phyloP scores from a whole-genome alignment of 2,329 filamentous ascomycete species.

The Penicillium sp. region DNA sequence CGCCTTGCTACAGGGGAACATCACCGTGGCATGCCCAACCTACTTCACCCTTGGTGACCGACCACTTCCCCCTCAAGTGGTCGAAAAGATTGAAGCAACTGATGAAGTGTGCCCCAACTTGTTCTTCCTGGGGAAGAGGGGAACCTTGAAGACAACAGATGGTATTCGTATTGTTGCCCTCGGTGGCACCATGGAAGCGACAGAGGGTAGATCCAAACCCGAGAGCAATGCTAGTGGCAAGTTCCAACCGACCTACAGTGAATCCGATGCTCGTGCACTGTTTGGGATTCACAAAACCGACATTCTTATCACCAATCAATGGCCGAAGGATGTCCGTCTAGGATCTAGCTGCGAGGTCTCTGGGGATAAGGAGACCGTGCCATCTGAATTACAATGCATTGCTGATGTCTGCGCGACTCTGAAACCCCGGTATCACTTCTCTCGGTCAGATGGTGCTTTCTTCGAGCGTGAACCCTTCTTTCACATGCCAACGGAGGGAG shows the following conservation, averaged over 20 bases:
- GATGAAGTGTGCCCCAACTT: conserved; percentile 84
- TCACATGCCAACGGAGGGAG: conserved; percentile 55
- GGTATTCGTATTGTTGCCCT: conserved; percentile 84
- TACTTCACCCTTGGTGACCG: conserved; percentile 83
- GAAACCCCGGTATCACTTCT: conserved; percentile 90
- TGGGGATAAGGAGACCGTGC: conserved; percentile 46
- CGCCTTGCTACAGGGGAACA: conserved; percentile 67
- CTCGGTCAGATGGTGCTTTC: conserved; percentile 66
- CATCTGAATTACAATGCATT: conserved; percentile 62
- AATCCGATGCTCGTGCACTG: conserved; percentile 71
- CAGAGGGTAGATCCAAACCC: conserved; percentile 25
- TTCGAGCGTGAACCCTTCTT: conserved; percentile 94
- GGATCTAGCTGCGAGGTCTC: conserved; percentile 59
- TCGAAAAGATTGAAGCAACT: conserved; percentile 69
- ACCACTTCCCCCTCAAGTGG: conserved; percentile 67
- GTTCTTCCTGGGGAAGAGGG: conserved; percentile 82
- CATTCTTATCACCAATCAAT: conserved; percentile 81
- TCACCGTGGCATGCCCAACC: conserved; percentile 73
- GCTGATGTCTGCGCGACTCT: conserved; percentile 74
- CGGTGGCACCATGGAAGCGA: conserved; percentile 62
- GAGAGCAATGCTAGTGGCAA: conserved; percentile 54
- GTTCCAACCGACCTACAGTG: conserved; percentile 73
- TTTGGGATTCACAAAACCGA: conserved; percentile 76
- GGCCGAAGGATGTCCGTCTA: conserved; percentile 71
- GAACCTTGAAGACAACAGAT: conserved; percentile 83